A percentile compares a stretch with the other conserved stretches of the same genome.
These are phyloP conservation scores for Dictyostelium intermedium DNA, from an alignment of 78 protist species.

Conservation along the genomic window DNA sequence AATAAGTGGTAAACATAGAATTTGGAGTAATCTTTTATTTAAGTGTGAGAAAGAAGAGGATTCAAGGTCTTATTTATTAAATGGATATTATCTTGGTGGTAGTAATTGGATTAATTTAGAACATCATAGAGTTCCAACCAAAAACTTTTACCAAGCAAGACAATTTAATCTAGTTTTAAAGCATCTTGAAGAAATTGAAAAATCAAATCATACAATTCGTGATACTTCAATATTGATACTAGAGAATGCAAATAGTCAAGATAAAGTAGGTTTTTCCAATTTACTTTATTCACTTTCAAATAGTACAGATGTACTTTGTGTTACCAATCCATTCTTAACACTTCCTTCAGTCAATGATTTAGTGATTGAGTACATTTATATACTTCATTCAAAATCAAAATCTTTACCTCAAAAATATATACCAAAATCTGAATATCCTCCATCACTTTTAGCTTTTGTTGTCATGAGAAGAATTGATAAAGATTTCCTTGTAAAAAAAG, in stretches of 20 bases:
- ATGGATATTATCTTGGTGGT: not conserved
- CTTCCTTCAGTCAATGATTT: not conserved
- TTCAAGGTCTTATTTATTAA: not conserved
- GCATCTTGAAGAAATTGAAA: not conserved
- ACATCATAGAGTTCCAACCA: not conserved
- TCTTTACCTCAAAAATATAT: not conserved
- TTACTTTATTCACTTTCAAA: not conserved
- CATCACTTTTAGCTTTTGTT: not conserved
- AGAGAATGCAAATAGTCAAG: not conserved
- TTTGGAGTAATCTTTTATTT: not conserved
- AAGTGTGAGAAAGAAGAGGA: not conserved
- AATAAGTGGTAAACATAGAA: not conserved
- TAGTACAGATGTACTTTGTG: not conserved
- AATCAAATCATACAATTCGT: not conserved
- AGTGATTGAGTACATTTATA: not conserved
- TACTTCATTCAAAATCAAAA: not conserved
- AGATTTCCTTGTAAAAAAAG: not conserved
- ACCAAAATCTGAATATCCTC: not conserved
- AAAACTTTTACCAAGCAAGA: not conserved
- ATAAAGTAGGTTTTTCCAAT: not conserved
- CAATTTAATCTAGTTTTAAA: not conserved
- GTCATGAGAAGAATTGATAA: not conserved
- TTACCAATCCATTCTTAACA: not conserved
- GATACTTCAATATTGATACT: not conserved
- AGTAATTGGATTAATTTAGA: not conserved